Conservation (phyloP, 2,329 filamentous ascomycete genomes). For the Exophiala viscosa region DNA sequence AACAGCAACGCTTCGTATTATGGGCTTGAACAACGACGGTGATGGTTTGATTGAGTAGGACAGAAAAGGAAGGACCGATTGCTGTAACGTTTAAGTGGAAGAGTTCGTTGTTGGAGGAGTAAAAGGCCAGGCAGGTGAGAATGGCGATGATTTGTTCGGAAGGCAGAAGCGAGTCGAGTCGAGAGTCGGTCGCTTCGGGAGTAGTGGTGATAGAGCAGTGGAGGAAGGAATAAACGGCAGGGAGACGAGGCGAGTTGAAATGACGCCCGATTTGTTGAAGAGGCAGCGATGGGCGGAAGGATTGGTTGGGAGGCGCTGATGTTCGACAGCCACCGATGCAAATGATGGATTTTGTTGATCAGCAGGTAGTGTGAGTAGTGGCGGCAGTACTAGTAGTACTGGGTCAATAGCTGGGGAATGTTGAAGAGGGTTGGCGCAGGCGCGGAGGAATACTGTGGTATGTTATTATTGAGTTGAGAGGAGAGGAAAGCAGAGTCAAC, state of each 20-base stretch:
- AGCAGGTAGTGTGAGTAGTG: not conserved
- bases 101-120: not conserved
- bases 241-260: conserved; percentile 15
- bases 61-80: too few species aligned
- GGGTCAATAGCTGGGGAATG: too few species aligned
- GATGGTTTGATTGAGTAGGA: too few species aligned
- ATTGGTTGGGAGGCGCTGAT: not conserved
- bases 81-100: not conserved
- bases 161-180: not conserved
- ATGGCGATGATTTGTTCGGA: not conserved
- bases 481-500: too few species aligned
- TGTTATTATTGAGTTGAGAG: too few species aligned
- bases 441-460: too few species aligned
- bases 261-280: conserved; percentile 11
- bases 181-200: conserved; percentile 8
- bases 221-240: conserved; percentile 1
- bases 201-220: not conserved
- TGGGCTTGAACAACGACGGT: too few species aligned
- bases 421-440: too few species aligned
- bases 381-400: not conserved
- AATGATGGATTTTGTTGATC: not conserved
- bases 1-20: too few species aligned
- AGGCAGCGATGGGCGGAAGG: not conserved
- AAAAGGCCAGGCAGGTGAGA: conserved; percentile 1
- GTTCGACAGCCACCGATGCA: not conserved